Base-by-base conservation (phyloP, 257 asterid genomes). In the Ehretia macrophylla region DNA sequence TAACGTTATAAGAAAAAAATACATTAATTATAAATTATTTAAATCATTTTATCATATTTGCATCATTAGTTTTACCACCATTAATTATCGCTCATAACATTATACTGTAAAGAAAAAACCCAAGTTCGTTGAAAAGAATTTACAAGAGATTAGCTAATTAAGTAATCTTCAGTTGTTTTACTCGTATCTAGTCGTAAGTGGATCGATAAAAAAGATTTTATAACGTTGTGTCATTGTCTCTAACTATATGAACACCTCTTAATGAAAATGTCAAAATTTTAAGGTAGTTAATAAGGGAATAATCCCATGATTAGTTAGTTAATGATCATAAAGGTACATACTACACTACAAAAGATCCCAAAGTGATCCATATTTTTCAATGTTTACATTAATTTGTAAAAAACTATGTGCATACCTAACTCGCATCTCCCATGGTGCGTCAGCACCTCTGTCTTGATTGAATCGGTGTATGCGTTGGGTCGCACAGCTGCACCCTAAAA, bases 391-490 rank as follows among this genome's bases (percentile, higher is more conserved):
- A 61, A 16, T 37, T 17, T 22, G 17, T 17, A 27, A 46, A n/a
- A n/a, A n/a, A 72, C 59, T 85, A 82, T 87, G 88, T 84, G 95
- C 87, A 65, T 22, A 73, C 87, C 86, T 67, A 81, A 74, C 74
- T 57, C 65, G 71, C 89, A 81, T 83, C 44, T 27, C 35, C 35
- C 4, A 6, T 27, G 35, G 35, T n/a, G n/a, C n/a, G n/a, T n/a
- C n/a, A n/a, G n/a, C n/a, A n/a, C n/a, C n/a, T n/a, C n/a, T n/a
- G n/a, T n/a, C n/a, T n/a, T n/a, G n/a, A n/a, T n/a, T n/a, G n/a
- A n/a, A n/a, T n/a, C n/a, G n/a, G n/a, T n/a, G n/a, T n/a, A n/a
- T n/a, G n/a, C n/a, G n/a, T n/a, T n/a, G n/a, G n/a, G n/a, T n/a
- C n/a, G n/a, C n/a, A n/a, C n/a, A n/a, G n/a, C n/a, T n/a, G n/a